These are phyloP conservation scores for Penicillium pancosmium DNA, from an alignment of 495 filamentous ascomycete genomes.

Conservation along the genomic window DNA sequence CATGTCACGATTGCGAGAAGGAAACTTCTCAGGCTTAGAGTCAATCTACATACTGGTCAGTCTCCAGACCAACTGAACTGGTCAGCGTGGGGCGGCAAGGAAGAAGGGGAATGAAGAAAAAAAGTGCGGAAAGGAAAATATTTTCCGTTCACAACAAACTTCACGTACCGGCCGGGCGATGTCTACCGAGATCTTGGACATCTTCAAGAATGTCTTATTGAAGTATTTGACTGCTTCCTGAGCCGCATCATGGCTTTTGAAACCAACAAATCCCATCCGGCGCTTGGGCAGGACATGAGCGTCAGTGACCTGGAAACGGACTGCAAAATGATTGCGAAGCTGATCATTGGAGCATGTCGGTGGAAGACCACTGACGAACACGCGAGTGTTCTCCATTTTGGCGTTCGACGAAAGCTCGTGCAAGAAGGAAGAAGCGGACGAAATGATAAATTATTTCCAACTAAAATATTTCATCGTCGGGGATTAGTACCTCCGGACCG, in stretches of 20 bases:
- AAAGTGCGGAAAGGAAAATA: slow-evolving; percentile 10
- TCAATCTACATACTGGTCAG: slow-evolving; percentile 50
- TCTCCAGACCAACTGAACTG: slow-evolving; percentile 49
- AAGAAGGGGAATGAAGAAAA: slow-evolving; percentile 21
- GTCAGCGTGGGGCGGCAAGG: slow-evolving; percentile 44
- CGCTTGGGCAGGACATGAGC: slow-evolving; percentile 84
- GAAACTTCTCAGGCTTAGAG: slow-evolving; percentile 37
- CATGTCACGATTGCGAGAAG: slow-evolving; percentile 36
- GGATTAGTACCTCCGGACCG: background rate
- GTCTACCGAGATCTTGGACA: slow-evolving; percentile 94
- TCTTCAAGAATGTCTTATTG: slow-evolving; percentile 91
- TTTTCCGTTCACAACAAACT: slow-evolving; percentile 10
- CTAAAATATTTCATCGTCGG: background rate
- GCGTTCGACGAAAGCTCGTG: slow-evolving; percentile 21
- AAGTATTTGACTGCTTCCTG: slow-evolving; percentile 86
- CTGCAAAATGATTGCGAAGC: slow-evolving; percentile 84
- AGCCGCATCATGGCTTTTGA: slow-evolving; percentile 80
- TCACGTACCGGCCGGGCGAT: slow-evolving; percentile 78
- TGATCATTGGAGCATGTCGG: slow-evolving; percentile 75
- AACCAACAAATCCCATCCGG: slow-evolving; percentile 95
- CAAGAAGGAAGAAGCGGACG: slow-evolving; percentile 18
- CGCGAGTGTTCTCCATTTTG: slow-evolving; percentile 62
- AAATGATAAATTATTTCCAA: slow-evolving; percentile 1
- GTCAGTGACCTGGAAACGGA: slow-evolving; percentile 78
- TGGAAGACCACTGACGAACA: slow-evolving; percentile 88